Conservation (phyloP, 805 yeast genomes). For the Candida xyloterini region DNA sequence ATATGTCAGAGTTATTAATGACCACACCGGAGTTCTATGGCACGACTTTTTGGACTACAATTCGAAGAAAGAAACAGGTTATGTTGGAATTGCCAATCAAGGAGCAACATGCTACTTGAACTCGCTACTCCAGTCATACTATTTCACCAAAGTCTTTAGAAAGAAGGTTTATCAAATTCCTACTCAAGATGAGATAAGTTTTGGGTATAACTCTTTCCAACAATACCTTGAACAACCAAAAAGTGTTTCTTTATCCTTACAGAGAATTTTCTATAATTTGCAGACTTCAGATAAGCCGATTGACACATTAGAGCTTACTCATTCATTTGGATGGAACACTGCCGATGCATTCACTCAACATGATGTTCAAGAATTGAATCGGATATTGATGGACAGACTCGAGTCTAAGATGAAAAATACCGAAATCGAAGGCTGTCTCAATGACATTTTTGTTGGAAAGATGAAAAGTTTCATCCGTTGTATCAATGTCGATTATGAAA, state of each 20-base stretch:
- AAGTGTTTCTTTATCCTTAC: constrained; percentile 80
- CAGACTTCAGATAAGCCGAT: constrained; percentile 72
- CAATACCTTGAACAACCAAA: constrained; percentile 34
- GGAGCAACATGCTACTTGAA: constrained; percentile 98
- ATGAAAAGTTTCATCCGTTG: constrained; percentile 95
- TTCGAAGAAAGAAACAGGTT: constrained; percentile 84
- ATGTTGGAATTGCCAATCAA: constrained; percentile 89
- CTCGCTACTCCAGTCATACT: constrained; percentile 87
- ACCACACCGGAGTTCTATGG: constrained; percentile 94
- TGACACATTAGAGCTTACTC: constrained; percentile 82
- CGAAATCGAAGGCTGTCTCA: constrained; percentile 67
- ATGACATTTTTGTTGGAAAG: constrained; percentile 88
- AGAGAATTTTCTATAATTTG: constrained; percentile 78
- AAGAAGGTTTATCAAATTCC: constrained; percentile 88
- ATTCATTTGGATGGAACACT: constrained; percentile 95
- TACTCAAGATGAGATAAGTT: constrained; percentile 50
- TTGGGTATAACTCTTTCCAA: constrained; percentile 32
- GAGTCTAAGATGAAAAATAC: constrained; percentile 92
- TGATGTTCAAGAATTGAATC: constrained; percentile 94
- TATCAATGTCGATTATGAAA: constrained; percentile 88
- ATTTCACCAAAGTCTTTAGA: constrained; percentile 77
- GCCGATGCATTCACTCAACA: constrained; percentile 96
- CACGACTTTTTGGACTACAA: constrained; percentile 81
- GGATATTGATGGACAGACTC: constrained; percentile 91
- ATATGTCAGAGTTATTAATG: constrained; percentile 73